Percentiles rank a stretch among this genome's conserved stretches.
Conservation (phyloP, 805 yeast species). For the Lipomyces orientalis region DNA sequence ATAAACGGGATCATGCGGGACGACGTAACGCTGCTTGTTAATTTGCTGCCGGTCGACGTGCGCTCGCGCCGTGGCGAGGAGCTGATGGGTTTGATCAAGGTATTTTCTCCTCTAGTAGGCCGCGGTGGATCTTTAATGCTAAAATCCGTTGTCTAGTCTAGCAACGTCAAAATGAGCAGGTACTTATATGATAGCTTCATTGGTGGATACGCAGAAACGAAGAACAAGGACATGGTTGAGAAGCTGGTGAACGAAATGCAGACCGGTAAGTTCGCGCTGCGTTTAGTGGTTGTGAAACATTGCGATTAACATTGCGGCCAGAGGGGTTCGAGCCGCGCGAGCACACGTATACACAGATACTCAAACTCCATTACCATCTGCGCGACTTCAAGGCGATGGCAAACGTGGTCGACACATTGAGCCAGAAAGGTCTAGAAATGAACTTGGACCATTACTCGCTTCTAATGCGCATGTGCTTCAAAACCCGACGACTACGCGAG, state of each 20-base stretch:
- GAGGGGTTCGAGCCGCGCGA: slow-evolving; percentile 39
- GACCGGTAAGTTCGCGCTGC: not conserved
- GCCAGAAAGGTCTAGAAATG: slow-evolving; percentile 38
- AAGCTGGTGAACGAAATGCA: slow-evolving; percentile 38
- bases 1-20: slow-evolving; percentile 31
- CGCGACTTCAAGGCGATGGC: slow-evolving; percentile 40
- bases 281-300: not conserved
- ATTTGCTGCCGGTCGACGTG: slow-evolving; percentile 40
- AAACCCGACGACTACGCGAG: slow-evolving; percentile 53
- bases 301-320: slow-evolving; percentile 4
- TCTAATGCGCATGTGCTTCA: slow-evolving; percentile 27
- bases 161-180: slow-evolving; percentile 8
- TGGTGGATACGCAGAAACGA: slow-evolving; percentile 45
- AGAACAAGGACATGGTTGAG: slow-evolving; percentile 38
- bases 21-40: slow-evolving; percentile 41
- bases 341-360: slow-evolving; percentile 44
- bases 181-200: slow-evolving; percentile 40
- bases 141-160: not conserved
- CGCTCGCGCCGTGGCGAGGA: slow-evolving; percentile 35
- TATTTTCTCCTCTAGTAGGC: slow-evolving; percentile 10
- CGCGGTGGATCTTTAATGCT: not conserved
- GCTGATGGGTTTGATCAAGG: slow-evolving; percentile 40
- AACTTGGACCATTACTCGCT: slow-evolving; percentile 31
- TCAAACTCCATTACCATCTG: slow-evolving; percentile 43
- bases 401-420: slow-evolving; percentile 38